Base-by-base conservation (phyloP, 768 basidiomycete genomes). In the Suillus subluteus region DNA sequence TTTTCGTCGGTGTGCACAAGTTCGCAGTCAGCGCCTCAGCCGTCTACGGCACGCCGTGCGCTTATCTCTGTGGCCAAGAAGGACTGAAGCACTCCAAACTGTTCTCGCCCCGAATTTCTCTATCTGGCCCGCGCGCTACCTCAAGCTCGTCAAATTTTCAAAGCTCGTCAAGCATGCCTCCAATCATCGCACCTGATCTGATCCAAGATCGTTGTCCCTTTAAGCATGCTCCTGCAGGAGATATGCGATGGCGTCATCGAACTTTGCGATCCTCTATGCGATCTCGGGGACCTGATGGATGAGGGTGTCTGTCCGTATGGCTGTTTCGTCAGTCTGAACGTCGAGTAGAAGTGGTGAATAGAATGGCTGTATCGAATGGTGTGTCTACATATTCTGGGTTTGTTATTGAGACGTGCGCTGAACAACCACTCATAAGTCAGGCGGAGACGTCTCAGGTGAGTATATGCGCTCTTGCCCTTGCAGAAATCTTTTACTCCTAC, bases 81-180 rank as follows among this genome's bases (percentile, higher is more conserved):
- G 40, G 35, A 35, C 32, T 32, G 78, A 78, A 68, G 82, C 80
- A n/a, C 76, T 86, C 18, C 75, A 80, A 52, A 73, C 75, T 4
- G 67, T 87, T 41, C 64, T 86, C n/a, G 77, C 75, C 2, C 83
- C 86, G 5, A 80, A 80, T 1, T 79, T 75, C 54, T 79, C 79
- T n/a, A 77, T 82, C 46, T 84, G 83, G 84, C 79, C 84, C 12
- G 70, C 69, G 23, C 74, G 76, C 38, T 81, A 84, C 69, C 68
- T 74, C 48, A 43, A 65, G 58, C 72, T 79, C 38, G 76, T 82
- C 59, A 68, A 73, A 26, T 26, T 26, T 26, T 26, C 26, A 26
- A 43, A 65, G 58, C 72, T 79, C 38, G 76, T 82, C 59, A 68
- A 73, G 44, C 58, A 66, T 54, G 59, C 62, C 48, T 40, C 66